phyloP scores from a whole-genome alignment of 1,284 basidiomycete species.

The Phaffia rhodozyma region DNA sequence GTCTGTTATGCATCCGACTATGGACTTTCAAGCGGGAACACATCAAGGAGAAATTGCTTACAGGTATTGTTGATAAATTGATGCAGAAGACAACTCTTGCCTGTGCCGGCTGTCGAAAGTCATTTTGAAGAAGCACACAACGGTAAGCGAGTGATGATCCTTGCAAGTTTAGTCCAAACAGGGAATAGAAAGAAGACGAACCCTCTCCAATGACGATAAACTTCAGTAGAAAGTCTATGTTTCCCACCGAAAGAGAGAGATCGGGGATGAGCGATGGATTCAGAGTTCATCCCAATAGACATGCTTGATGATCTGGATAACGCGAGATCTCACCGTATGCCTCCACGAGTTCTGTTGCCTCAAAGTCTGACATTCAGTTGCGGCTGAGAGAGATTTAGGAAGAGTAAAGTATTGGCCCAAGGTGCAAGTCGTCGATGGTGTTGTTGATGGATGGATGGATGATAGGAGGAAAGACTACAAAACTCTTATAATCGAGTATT shows the following conservation, averaged over 20 bases:
- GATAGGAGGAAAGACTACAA: no score
- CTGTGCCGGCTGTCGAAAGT: slow-evolving; percentile 62
- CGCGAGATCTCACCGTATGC: slow-evolving; percentile 58
- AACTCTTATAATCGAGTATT: no score
- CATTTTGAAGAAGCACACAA: not conserved
- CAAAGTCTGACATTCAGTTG: slow-evolving; percentile 40
- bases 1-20: slow-evolving; percentile 2
- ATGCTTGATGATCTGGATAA: not conserved
- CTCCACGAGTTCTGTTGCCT: slow-evolving; percentile 79
- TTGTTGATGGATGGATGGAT: no score
- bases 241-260: not conserved
- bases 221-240: slow-evolving; percentile 86
- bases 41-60: slow-evolving; percentile 38
- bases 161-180: slow-evolving; percentile 4
- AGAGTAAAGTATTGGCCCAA: no score
- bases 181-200: slow-evolving; percentile 20
- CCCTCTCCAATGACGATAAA: slow-evolving; percentile 80
- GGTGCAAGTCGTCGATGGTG: no score
- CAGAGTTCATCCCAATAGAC: not conserved
- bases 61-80: slow-evolving; percentile 91
- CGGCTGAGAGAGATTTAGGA: not conserved
- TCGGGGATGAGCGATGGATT: slow-evolving; percentile 11
- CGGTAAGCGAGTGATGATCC: slow-evolving; percentile 6
- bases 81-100: slow-evolving; percentile 90
- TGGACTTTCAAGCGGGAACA: slow-evolving; percentile 1